Percentiles rank a stretch among this genome's conserved stretches.
phyloP scores from a whole-genome alignment of 331 rosid genomes.

The Erythrophleum ivorense region DNA sequence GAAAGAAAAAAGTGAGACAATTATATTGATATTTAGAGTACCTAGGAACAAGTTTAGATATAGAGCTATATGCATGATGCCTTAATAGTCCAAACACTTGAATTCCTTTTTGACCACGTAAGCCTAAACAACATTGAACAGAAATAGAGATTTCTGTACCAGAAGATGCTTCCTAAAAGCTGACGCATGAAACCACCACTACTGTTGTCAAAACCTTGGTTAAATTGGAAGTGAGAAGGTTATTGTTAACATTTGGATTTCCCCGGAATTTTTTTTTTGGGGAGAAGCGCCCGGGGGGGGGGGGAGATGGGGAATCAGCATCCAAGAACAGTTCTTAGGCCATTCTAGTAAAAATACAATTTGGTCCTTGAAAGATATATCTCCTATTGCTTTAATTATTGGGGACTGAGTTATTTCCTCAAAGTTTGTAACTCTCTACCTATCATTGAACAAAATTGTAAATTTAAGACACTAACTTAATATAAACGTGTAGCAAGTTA shows the following conservation, averaged over 20 bases:
- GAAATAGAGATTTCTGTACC: not conserved
- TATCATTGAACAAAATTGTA: too few species aligned
- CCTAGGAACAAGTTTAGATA: slow-evolving; percentile 22
- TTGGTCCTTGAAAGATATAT: not conserved
- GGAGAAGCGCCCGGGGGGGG: not conserved
- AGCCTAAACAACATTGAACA: not conserved
- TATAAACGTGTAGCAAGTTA: too few species aligned
- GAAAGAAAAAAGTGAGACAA: slow-evolving; percentile 35
- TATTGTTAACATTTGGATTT: too few species aligned
- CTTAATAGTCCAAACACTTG: not conserved
- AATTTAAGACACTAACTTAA: too few species aligned
- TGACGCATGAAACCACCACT: slow-evolving; percentile 2
- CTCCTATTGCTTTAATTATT: not conserved
- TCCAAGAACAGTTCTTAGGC: not conserved
- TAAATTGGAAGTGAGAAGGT: not conserved
- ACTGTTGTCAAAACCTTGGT: not conserved
- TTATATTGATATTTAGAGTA: slow-evolving; percentile 20
- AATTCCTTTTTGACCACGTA: slow-evolving; percentile 3
- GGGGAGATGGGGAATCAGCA: not conserved
- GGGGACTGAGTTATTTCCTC: not conserved
- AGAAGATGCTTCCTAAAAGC: slow-evolving; percentile 12
- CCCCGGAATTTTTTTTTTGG: not conserved
- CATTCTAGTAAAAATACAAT: not conserved
- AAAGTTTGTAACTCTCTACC: not conserved
- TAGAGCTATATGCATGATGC: not conserved